These are phyloP conservation scores for Penicillium sclerotiorum DNA, from an alignment of 2,329 filamentous ascomycete species.

Conservation along the genomic window DNA sequence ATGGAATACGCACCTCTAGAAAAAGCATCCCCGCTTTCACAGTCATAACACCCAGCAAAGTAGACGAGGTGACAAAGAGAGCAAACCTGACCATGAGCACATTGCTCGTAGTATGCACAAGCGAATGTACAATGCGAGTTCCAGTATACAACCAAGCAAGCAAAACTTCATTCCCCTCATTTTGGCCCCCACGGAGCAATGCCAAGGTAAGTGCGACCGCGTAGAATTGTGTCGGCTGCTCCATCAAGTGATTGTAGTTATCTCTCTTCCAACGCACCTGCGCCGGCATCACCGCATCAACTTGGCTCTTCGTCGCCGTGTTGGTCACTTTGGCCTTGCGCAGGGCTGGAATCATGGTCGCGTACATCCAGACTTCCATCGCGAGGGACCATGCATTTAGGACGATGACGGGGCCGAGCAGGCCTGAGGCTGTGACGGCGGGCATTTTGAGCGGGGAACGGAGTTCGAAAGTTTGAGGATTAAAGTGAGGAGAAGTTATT, in stretches of 20 bases:
- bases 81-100: conserved; percentile 39
- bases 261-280: conserved; percentile 41
- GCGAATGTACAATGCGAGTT: conserved; percentile 42
- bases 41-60: conserved; percentile 36
- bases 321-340: conserved; percentile 19
- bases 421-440: conserved; percentile 13
- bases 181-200: conserved; percentile 20
- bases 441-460: neutral
- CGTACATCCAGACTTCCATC: conserved; percentile 48
- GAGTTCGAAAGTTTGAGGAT: too few species aligned
- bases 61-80: conserved; percentile 35
- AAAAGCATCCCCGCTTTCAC: too few species aligned
- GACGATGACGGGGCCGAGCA: conserved; percentile 35
- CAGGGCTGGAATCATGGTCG: conserved; percentile 41
- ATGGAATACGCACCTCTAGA: too few species aligned
- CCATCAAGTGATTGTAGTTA: conserved; percentile 49
- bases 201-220: conserved; percentile 42
- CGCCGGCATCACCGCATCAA: conserved; percentile 30
- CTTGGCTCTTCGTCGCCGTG: conserved; percentile 25
- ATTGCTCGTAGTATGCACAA: conserved; percentile 45
- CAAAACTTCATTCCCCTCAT: conserved; percentile 27
- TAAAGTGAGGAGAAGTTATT: too few species aligned
- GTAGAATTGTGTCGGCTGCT: conserved; percentile 52
- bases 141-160: conserved; percentile 50
- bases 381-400: conserved; percentile 46